Conservation (phyloP, 2,329 filamentous ascomycete genomes). For the Alternaria consortialis region DNA sequence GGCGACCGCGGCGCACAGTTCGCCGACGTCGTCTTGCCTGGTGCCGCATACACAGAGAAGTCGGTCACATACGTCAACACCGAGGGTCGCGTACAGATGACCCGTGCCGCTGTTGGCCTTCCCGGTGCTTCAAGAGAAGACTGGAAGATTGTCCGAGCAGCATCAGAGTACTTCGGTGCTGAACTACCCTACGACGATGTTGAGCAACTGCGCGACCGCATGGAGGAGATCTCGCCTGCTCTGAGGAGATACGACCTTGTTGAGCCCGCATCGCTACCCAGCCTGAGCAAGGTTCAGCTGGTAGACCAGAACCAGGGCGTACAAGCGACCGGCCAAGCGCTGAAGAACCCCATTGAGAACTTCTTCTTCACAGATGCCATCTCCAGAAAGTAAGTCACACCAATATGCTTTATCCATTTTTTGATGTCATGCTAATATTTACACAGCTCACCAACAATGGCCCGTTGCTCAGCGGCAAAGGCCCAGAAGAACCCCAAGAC, state of each 20-base stretch:
- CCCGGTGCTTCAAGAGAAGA: conserved; percentile 92
- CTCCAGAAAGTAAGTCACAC: conserved; percentile 80
- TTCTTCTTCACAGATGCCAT: conserved; percentile 99
- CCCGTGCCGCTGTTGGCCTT: conserved; percentile 85
- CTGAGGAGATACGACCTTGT: conserved; percentile 90
- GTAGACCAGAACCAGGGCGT: conserved; percentile 95
- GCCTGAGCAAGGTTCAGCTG: conserved; percentile 90
- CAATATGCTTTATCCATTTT: not conserved
- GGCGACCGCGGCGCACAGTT: conserved; percentile 92
- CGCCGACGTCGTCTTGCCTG: conserved; percentile 91
- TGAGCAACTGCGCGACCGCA: conserved; percentile 86
- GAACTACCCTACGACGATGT: conserved; percentile 94
- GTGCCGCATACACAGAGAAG: conserved; percentile 97
- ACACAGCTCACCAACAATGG: conserved; percentile 93
- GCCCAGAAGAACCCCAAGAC: conserved; percentile 63
- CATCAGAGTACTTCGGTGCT: conserved; percentile 86
- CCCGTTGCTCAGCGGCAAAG: conserved; percentile 93
- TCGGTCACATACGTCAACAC: conserved; percentile 96
- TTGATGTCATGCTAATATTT: conserved; percentile 22
- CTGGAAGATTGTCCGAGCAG: conserved; percentile 98
- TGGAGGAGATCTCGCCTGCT: conserved; percentile 92
- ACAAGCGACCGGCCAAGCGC: conserved; percentile 73
- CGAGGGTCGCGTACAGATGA: conserved; percentile 94
- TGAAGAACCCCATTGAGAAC: conserved; percentile 90
- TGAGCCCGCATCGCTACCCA: conserved; percentile 76